Conservation (phyloP, 768 basidiomycete species). For the Daedaleopsis nitida region DNA sequence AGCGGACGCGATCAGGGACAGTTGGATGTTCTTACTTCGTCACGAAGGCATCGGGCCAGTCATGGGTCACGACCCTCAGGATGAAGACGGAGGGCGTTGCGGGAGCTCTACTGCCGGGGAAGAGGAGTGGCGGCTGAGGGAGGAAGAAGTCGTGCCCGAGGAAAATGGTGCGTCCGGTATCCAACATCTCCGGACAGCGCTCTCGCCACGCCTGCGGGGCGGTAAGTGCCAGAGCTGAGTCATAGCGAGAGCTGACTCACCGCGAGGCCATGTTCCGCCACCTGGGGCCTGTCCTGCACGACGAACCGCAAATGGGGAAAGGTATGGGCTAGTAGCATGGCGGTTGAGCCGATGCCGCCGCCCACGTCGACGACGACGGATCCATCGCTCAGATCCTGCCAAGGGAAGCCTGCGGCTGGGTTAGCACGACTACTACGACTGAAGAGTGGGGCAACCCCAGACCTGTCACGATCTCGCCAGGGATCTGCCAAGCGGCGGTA, state of each 20-base stretch:
- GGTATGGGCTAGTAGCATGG: conserved; percentile 44
- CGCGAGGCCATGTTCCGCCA: conserved; percentile 49
- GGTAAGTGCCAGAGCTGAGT: neutral
- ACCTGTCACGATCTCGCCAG: conserved; percentile 32
- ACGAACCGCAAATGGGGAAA: conserved; percentile 49
- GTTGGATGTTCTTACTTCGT: conserved; percentile 20
- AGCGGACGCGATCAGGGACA: neutral
- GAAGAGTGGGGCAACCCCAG: neutral
- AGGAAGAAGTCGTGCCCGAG: conserved; percentile 81
- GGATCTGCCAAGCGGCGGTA: conserved; percentile 67
- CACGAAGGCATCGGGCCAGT: conserved; percentile 67
- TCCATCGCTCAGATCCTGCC: conserved; percentile 51
- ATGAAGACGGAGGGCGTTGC: conserved; percentile 63
- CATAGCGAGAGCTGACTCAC: conserved; percentile 20
- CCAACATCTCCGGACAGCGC: conserved; percentile 59
- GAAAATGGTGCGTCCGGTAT: conserved; percentile 53
- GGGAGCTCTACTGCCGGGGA: conserved; percentile 21
- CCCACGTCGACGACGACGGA: conserved; percentile 67
- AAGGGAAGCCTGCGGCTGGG: conserved; percentile 52
- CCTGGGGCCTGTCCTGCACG: conserved; percentile 62
- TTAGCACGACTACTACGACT: neutral
- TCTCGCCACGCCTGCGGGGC: conserved; percentile 56
- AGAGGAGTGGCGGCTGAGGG: conserved; percentile 45
- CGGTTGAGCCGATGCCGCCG: conserved; percentile 63
- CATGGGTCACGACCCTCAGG: conserved; percentile 72